phyloP scores from a whole-genome alignment of 163 green algal genomes.

The Botryococcus braunii region DNA sequence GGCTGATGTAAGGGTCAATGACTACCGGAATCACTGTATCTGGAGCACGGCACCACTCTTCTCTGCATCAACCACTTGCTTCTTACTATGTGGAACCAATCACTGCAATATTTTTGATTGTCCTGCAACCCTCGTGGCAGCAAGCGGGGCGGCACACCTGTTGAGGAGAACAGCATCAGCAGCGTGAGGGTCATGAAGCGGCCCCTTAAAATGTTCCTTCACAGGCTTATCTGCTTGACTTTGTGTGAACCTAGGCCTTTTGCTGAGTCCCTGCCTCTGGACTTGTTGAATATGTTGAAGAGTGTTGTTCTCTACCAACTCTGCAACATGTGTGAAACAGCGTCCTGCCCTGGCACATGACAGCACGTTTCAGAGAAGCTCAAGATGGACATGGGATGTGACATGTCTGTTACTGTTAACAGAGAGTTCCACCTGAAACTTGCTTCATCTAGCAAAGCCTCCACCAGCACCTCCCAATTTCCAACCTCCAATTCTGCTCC shows the following conservation, averaged over 20 bases:
- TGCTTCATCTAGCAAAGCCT: constrained; percentile 20
- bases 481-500: constrained; percentile 38
- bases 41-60: constrained; percentile 13
- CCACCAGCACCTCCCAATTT: constrained; percentile 47
- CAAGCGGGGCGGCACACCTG: background rate
- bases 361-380: background rate
- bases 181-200: constrained; percentile 40
- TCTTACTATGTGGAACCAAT: background rate
- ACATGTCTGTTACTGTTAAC: background rate
- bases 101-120: background rate
- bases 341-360: constrained; percentile 14
- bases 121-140: background rate
- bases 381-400: background rate
- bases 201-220: background rate
- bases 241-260: background rate
- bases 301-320: background rate
- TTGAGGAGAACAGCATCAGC: constrained; percentile 55
- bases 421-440: constrained; percentile 22
- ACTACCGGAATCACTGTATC: no score
- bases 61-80: background rate
- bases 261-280: background rate
- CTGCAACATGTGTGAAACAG: constrained; percentile 12
- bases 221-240: background rate
- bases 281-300: background rate
- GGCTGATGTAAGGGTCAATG: constrained; percentile 52